A percentile compares a stretch with the other conserved stretches of the same genome.
phyloP scores from a whole-genome alignment of 1,284 basidiomycete genomes.

The Cystobasidium sp. region DNA sequence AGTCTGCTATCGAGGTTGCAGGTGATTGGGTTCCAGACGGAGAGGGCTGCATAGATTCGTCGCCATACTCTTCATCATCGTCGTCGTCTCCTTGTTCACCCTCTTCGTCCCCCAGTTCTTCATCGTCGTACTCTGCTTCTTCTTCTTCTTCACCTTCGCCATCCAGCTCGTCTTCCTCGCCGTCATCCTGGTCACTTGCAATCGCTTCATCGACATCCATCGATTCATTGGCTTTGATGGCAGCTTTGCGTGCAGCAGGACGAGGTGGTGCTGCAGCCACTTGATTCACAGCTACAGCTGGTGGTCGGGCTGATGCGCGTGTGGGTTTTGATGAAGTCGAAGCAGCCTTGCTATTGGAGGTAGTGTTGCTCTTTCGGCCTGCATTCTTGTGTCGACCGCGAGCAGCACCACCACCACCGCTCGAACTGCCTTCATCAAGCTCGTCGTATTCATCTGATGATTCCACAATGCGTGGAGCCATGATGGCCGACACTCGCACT shows the following conservation, averaged over 20 bases:
- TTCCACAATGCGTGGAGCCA: conserved; percentile 39
- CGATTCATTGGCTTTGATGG: conserved; percentile 40
- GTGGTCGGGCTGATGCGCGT: neutral
- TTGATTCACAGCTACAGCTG: conserved; percentile 18
- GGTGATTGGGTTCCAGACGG: conserved; percentile 32
- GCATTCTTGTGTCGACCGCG: neutral
- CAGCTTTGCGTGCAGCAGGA: conserved; percentile 34
- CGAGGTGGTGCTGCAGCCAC: conserved; percentile 18
- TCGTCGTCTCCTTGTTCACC: conserved; percentile 19
- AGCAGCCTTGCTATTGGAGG: neutral
- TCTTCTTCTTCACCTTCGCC: conserved; percentile 21
- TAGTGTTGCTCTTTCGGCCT: neutral
- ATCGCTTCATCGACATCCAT: conserved; percentile 38
- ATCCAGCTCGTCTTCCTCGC: conserved; percentile 26
- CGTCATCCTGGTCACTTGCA: conserved; percentile 28
- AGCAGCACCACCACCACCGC: neutral
- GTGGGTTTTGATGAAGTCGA: conserved; percentile 5
- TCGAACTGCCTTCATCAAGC: conserved; percentile 29
- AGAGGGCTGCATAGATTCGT: conserved; percentile 19
- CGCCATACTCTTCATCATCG: conserved; percentile 22
- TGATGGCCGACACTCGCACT: neutral
- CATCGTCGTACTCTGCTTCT: conserved; percentile 21
- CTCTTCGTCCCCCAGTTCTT: conserved; percentile 18
- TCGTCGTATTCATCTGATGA: conserved; percentile 41
- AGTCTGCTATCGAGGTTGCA: conserved; percentile 21